Conservation (phyloP, 1,284 basidiomycete genomes). For the Naganishia liquefaciens region DNA sequence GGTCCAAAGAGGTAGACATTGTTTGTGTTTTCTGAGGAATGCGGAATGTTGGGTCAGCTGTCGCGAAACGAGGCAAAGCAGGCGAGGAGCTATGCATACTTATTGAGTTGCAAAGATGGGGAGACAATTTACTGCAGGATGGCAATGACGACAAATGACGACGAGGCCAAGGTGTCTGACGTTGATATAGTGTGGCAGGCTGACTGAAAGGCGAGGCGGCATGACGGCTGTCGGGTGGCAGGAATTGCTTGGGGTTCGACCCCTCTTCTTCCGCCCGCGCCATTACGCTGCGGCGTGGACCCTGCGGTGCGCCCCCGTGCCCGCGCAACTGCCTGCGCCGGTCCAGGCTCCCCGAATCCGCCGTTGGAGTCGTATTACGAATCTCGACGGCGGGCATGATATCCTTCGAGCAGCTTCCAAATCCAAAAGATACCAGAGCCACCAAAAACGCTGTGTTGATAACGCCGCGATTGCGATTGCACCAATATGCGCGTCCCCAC, state of each 20-base stretch:
- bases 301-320: too few species aligned
- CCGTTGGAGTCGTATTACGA: slow-evolving; percentile 12
- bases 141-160: slow-evolving; percentile 3
- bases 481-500: too few species aligned
- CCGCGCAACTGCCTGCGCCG: too few species aligned
- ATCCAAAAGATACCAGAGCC: neutral
- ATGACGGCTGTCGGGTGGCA: slow-evolving; percentile 3
- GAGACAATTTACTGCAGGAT: neutral
- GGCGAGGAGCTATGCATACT: neutral
- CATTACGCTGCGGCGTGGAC: neutral
- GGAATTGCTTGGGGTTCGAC: too few species aligned
- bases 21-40: slow-evolving; percentile 1
- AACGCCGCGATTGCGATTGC: too few species aligned
- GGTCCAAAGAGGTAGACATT: slow-evolving; percentile 85
- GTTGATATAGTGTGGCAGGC: slow-evolving; percentile 8
- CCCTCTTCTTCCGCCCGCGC: too few species aligned
- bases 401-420: slow-evolving; percentile 21
- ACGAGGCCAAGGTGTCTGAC: neutral
- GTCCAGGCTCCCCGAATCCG: neutral
- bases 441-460: neutral
- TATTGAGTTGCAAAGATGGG: slow-evolving; percentile 10
- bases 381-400: neutral
- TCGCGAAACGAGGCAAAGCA: neutral
- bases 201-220: slow-evolving; percentile 7
- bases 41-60: neutral